Percentiles rank a stretch among this genome's conserved stretches.
Evolutionary conservation across 306 rosid species (phyloP).

Genomic region (Cucurbita ficifolia): DNA sequence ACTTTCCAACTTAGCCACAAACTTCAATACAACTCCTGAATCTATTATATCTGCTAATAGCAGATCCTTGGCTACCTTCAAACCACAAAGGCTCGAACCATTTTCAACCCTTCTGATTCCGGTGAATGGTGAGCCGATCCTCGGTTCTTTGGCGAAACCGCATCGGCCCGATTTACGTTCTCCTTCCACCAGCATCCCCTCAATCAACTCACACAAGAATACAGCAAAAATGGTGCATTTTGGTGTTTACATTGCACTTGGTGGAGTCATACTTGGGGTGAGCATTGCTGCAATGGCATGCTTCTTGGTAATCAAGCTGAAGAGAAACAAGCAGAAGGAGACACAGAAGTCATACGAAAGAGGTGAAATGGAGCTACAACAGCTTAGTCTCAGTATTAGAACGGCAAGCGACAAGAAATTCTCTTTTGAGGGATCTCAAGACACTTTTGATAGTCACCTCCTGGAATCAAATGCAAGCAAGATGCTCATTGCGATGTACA

Average conservation of each 20-base stretch:
- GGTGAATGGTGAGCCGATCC: slow-evolving; percentile 25
- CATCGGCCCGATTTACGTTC: slow-evolving; percentile 27
- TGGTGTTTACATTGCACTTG: slow-evolving; percentile 32
- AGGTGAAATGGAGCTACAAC: slow-evolving; percentile 62
- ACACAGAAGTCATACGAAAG: slow-evolving; percentile 24
- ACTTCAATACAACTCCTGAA: slow-evolving; percentile 48
- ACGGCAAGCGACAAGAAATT: slow-evolving; percentile 69
- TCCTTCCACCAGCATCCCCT: slow-evolving; percentile 24
- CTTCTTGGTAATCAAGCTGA: slow-evolving; percentile 33
- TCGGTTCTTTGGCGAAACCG: slow-evolving; percentile 34
- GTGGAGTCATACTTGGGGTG: slow-evolving; percentile 30
- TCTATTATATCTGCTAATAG: slow-evolving; percentile 40
- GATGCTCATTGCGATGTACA: slow-evolving; percentile 38
- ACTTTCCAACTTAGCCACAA: slow-evolving; percentile 45
- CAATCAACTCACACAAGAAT: slow-evolving; percentile 29
- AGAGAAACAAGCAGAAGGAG: slow-evolving; percentile 28
- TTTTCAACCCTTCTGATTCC: slow-evolving; percentile 58
- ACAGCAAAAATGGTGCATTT: slow-evolving; percentile 34
- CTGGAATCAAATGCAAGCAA: slow-evolving; percentile 21
- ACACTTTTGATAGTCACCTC: slow-evolving; percentile 25
- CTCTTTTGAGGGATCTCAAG: slow-evolving; percentile 59
- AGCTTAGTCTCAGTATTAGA: slow-evolving; percentile 67
- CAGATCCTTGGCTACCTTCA: slow-evolving; percentile 16
- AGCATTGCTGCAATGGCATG: slow-evolving; percentile 33
- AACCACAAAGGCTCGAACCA: slow-evolving; percentile 27